Conservation (phyloP, 2,329 filamentous ascomycete species). For the Cladosporium sp. region DNA sequence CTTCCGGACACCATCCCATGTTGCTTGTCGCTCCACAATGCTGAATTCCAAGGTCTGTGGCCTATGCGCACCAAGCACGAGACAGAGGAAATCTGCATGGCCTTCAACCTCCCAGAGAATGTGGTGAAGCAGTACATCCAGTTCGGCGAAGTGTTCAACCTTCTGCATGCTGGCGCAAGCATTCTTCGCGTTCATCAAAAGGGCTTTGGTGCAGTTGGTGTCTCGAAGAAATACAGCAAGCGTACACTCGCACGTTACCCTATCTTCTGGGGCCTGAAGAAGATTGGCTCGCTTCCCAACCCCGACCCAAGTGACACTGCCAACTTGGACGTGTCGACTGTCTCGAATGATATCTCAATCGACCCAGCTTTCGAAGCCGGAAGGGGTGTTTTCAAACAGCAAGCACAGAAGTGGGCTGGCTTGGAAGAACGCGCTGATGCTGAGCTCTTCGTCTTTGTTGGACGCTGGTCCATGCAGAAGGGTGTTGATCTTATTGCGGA, state of each 20-base stretch:
- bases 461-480: conserved; percentile 66
- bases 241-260: conserved; percentile 63
- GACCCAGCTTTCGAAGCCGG: conserved; percentile 53
- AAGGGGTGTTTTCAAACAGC: conserved; percentile 51
- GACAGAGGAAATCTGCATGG: conserved; percentile 58
- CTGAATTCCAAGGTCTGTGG: conserved; percentile 67
- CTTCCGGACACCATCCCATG: conserved; percentile 59
- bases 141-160: conserved; percentile 65
- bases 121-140: conserved; percentile 60
- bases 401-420: conserved; percentile 65
- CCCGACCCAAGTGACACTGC: conserved; percentile 62
- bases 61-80: conserved; percentile 61
- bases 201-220: conserved; percentile 64
- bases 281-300: conserved; percentile 60
- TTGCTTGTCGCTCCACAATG: conserved; percentile 64
- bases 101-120: conserved; percentile 59
- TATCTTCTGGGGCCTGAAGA: conserved; percentile 64
- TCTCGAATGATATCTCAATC: conserved; percentile 48
- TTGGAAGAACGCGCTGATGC: conserved; percentile 58
- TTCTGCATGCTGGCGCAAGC: conserved; percentile 61
- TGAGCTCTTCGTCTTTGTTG: conserved; percentile 64
- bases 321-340: conserved; percentile 53
- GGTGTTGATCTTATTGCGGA: conserved; percentile 67
- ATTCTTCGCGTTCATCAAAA: conserved; percentile 65
- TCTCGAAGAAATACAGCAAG: conserved; percentile 66